A percentile compares a stretch with the other conserved stretches of the same genome.
phyloP scores from a whole-genome alignment of 371 early-diverging fungal genomes.

The Homolaphlyctis polyrhiza region DNA sequence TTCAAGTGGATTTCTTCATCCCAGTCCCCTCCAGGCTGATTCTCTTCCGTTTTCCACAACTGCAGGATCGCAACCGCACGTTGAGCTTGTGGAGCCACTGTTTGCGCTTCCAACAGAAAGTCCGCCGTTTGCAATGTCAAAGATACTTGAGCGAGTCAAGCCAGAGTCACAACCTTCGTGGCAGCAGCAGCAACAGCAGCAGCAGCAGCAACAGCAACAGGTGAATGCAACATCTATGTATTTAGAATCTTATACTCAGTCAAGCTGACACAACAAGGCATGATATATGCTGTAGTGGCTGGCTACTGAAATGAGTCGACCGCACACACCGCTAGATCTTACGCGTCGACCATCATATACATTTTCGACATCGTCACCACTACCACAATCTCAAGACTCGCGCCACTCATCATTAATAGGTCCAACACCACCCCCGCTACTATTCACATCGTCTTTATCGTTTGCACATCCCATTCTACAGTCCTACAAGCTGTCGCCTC shows the following conservation, averaged over 20 bases:
- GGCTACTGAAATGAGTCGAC: neutral
- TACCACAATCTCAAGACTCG: constrained; percentile 5
- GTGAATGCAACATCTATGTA: no score
- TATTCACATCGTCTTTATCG: constrained; percentile 9
- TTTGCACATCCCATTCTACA: neutral
- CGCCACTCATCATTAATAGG: neutral
- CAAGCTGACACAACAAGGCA: no score
- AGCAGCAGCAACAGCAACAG: no score
- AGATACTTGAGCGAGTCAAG: neutral
- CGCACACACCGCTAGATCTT: neutral
- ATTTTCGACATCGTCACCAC: neutral
- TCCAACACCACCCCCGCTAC: constrained; percentile 1
- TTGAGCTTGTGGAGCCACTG: neutral
- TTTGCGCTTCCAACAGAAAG: constrained; percentile 6
- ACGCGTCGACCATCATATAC: neutral
- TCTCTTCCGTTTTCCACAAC: no score
- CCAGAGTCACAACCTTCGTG: neutral
- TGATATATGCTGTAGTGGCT: no score
- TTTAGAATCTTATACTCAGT: no score
- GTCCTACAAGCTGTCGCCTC: neutral
- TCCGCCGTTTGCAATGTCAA: constrained; percentile 10
- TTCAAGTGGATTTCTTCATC: no score
- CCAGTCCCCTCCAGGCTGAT: no score
- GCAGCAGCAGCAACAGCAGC: no score
- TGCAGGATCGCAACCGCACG: no score